Evolutionary conservation across 208 protist genomes (phyloP).

Genomic region (Zelonia costaricensis): DNA sequence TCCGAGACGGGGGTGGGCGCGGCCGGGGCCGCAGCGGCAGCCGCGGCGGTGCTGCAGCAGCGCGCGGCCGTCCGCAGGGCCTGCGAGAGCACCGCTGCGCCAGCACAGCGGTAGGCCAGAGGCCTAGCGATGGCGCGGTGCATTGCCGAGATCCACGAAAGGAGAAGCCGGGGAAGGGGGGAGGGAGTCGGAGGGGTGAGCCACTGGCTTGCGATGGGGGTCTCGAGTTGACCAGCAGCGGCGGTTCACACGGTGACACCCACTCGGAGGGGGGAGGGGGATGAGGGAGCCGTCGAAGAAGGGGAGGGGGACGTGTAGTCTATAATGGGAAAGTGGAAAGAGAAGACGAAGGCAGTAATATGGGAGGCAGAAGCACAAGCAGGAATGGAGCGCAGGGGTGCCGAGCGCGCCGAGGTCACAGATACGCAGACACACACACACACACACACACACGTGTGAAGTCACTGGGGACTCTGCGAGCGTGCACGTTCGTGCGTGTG

Average conservation of each 20-base stretch:
- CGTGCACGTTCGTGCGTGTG: not conserved
- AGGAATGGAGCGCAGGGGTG: not conserved
- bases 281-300: too few species aligned
- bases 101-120: not conserved
- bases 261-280: too few species aligned
- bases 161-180: not conserved
- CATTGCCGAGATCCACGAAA: constrained; percentile 4
- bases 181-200: too few species aligned
- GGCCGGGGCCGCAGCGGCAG: constrained; percentile 33
- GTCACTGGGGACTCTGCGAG: not conserved
- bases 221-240: too few species aligned
- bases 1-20: constrained; percentile 23
- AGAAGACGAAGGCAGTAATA: constrained; percentile 1
- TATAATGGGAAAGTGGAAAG: not conserved
- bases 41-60: constrained; percentile 56
- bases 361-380: constrained; percentile 1
- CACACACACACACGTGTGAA: not conserved
- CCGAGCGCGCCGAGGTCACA: not conserved
- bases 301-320: too few species aligned
- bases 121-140: constrained; percentile 9
- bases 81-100: not conserved
- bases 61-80: constrained; percentile 23
- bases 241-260: too few species aligned
- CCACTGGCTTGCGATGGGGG: too few species aligned
- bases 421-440: not conserved